A percentile compares a stretch with the other conserved stretches of the same genome.
Conservation (phyloP, 2,329 filamentous ascomycete genomes). For the Alternaria tenuissima region DNA sequence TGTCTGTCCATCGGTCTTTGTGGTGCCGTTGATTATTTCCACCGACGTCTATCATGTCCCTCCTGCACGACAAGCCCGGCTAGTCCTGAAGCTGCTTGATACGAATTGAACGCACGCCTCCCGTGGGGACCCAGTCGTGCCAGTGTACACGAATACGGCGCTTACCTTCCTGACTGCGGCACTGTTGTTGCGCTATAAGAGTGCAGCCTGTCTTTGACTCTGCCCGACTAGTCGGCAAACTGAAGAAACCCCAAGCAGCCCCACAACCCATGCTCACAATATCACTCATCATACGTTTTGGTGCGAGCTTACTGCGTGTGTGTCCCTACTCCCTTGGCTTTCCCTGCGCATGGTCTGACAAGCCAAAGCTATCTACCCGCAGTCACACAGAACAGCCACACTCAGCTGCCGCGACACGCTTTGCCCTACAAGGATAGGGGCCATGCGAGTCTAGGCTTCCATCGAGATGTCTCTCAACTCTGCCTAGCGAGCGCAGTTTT, state of each 20-base stretch:
- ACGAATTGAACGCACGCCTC: not conserved
- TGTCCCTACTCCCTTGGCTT: not conserved
- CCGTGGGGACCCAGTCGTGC: not conserved
- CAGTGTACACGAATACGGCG: slow-evolving; percentile 1
- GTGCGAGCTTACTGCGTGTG: not conserved
- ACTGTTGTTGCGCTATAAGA: not conserved
- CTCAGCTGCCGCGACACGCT: slow-evolving; percentile 11
- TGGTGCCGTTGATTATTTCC: not conserved
- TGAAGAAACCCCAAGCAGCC: not conserved
- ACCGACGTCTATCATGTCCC: not conserved
- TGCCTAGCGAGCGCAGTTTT: slow-evolving; percentile 1
- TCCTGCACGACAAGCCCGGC: slow-evolving; percentile 1
- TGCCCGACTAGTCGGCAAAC: not conserved
- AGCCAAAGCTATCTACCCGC: not conserved
- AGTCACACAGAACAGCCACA: slow-evolving; percentile 6
- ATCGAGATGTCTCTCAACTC: slow-evolving; percentile 1
- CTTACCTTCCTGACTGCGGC: not conserved
- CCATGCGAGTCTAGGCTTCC: slow-evolving; percentile 13
- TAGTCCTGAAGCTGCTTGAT: slow-evolving; percentile 1
- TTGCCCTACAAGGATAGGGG: not conserved
- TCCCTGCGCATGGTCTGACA: not conserved
- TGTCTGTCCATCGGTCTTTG: not conserved
- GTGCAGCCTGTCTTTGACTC: not conserved
- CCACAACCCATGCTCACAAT: not conserved
- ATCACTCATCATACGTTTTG: not conserved